Evolutionary conservation across 768 basidiomycete species (phyloP), one percentile per base, ranked within the genome.

Genomic region (Lactifluus volemus): DNA sequence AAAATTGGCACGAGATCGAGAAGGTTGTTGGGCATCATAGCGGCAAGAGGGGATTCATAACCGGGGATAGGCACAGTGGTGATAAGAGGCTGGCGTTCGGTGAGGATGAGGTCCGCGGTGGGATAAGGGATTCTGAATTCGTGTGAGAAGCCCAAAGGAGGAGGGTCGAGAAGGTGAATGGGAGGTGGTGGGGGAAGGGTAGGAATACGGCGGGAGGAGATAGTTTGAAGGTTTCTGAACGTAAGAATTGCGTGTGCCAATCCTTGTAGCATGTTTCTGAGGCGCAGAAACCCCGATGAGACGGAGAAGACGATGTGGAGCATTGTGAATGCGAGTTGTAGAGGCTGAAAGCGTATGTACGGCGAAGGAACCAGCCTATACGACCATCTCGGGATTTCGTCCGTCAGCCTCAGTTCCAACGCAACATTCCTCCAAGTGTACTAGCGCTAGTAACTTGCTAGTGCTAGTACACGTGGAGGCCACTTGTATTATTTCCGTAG

Each of bases 31-130:
- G 36, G 45, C 19, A 19, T 49, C 5, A 58, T 39, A 0, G 17
- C 12, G n/a, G 47, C 11, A 48, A 58, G 61, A 21, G 61, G 58
- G 25, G 55, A 49, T 21, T 58, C 51, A 41, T 51, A 61, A 8
- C 25, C 30, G 5, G 51, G 44, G 6, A 58, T 41, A 4, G 47
- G 2, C 36, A 51, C 41, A 1, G 38, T 9, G 17, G 53, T 41
- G 10, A 49, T 15, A 2, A 38, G 45, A 36, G 55, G 21, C 38
- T 12, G 45, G 19, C 5, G 19, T 50, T 53, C 55, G 11, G 57
- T 14, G 15, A 21, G 12, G 15, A 57, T 57, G 15, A 57, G 21
- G 0, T 9, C 51, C 14, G 48, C 21, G 7, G 29, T 52, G 14
- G 50, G 34, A n/a, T 44, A 34, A 2, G 44, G 38, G 21, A 38